Conservation (phyloP, 2,329 filamentous ascomycete genomes). For the Scedosporium apiospermum region DNA sequence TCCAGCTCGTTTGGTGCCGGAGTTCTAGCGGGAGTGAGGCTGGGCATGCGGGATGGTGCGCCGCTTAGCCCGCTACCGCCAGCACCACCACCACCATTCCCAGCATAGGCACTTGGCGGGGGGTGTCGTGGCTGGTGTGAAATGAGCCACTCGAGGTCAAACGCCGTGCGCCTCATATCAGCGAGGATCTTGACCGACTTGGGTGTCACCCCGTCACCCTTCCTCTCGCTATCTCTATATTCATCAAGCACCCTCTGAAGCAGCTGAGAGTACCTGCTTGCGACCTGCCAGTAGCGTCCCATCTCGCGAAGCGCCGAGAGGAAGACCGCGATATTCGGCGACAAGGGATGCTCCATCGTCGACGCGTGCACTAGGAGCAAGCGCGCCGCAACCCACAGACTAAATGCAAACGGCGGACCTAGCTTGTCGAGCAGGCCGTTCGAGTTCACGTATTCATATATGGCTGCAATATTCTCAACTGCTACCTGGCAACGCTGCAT, state of each 20-base stretch:
- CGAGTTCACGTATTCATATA: constrained; percentile 69
- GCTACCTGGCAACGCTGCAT: constrained; percentile 74
- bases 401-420: constrained; percentile 85
- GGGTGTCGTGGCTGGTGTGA: constrained; percentile 60
- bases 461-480: constrained; percentile 70
- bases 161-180: constrained; percentile 85
- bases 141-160: constrained; percentile 84
- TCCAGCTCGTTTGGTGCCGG: constrained; percentile 77
- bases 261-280: constrained; percentile 69
- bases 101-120: background rate
- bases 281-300: constrained; percentile 78
- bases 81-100: background rate
- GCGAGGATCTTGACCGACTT: constrained; percentile 79
- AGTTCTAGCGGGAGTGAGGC: constrained; percentile 52
- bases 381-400: constrained; percentile 82
- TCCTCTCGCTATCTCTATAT: constrained; percentile 67
- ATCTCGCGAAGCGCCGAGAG: constrained; percentile 74
- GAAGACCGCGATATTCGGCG: constrained; percentile 70
- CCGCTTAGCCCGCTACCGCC: background rate
- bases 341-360: constrained; percentile 76
- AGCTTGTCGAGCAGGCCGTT: constrained; percentile 69
- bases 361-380: constrained; percentile 83
- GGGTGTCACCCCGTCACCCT: constrained; percentile 66
- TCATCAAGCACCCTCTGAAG: constrained; percentile 79
- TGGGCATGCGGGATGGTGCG: constrained; percentile 29